Evolutionary conservation across 129 eudicot genomes (phyloP).

Genomic region (Heracleum sosnowskyi): DNA sequence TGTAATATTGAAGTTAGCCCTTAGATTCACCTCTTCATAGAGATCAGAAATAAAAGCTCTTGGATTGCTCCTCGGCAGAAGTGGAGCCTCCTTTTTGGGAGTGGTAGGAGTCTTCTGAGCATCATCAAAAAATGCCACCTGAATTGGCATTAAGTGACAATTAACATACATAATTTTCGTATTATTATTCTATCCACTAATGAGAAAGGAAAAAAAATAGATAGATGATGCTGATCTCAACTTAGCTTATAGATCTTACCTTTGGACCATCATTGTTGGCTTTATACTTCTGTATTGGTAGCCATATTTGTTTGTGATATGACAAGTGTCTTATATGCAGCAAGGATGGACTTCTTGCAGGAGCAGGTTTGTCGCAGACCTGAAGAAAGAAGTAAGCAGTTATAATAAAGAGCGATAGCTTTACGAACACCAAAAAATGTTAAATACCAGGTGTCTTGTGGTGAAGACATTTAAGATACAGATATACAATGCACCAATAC

Average conservation of each 20-base stretch:
- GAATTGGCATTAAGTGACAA: slow-evolving; percentile 14
- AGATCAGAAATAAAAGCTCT: slow-evolving; percentile 30
- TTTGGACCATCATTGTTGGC: slow-evolving; percentile 40
- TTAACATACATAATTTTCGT: neutral
- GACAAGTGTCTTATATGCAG: slow-evolving; percentile 32
- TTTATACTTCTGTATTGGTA: slow-evolving; percentile 31
- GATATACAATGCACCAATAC: neutral
- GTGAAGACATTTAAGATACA: neutral
- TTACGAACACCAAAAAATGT: neutral
- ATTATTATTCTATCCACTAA: neutral
- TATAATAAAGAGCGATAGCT: neutral
- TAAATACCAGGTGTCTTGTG: neutral
- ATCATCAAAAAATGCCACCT: slow-evolving; percentile 43
- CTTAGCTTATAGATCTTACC: slow-evolving; percentile 30
- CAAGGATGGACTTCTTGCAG: slow-evolving; percentile 26
- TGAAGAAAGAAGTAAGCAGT: slow-evolving; percentile 14
- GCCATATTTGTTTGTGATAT: slow-evolving; percentile 14
- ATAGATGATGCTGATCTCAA: neutral
- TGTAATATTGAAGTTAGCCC: slow-evolving; percentile 7
- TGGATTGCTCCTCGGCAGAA: slow-evolving; percentile 58
- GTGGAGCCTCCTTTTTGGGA: slow-evolving; percentile 12
- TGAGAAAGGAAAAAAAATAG: neutral
- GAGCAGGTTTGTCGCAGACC: slow-evolving; percentile 50
- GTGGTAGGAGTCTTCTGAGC: slow-evolving; percentile 19
- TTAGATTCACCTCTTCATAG: slow-evolving; percentile 13